Evolutionary conservation across 495 filamentous ascomycete species (phyloP), one percentile per base, ranked within the genome.

Genomic region (Halenospora varia): DNA sequence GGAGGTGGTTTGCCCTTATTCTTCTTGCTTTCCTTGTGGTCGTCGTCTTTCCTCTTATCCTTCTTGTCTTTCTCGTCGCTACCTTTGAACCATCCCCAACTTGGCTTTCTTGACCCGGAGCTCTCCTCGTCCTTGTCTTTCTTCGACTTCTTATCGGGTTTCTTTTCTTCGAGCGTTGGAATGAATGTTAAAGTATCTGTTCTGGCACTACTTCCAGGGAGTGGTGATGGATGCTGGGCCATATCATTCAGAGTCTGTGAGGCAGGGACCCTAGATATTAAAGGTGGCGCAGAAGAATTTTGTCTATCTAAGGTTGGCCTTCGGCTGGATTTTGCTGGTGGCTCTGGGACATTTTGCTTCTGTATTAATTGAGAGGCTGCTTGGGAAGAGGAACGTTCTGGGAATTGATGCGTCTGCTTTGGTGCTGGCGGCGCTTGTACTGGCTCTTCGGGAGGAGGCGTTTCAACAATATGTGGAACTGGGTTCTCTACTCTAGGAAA

Each of bases 121-220:
- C 70, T 68, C 6, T 74, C 70, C 24, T 75, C 73, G 13, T 63
- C 86, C 77, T 71, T 88, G 29, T 83, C 79, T 66, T 85, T 82
- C 64, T 72, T 88, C 10, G 79, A 77, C 51, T 81, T 83, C 59
- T 87, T 90, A 55, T 89, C 86, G 0, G 75, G 60, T 59, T 82
- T 85, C 57, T 82, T 85, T 49, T 89, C 87, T 55, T 89, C 84
- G 1, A 90, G 74, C 0, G 88, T 95, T 2, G 92, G 92, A 48
- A 95, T 91, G 65, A 92, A 90, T 0, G 90, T 92, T 13, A 95
- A 76, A 54, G 77, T 85, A 66, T 92, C 89, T 1, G 88, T 96
- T 17, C 87, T 80, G 0, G 79, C 85, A 42, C 74, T 83, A 61
- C 85, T 88, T 18, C 87, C 90, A 10, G 88, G 86, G 1, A 93